Evolutionary conservation across 2,329 filamentous ascomycete species (phyloP), one percentile per base, ranked within the genome.

Genomic region (Hymenoscyphus infarciens): DNA sequence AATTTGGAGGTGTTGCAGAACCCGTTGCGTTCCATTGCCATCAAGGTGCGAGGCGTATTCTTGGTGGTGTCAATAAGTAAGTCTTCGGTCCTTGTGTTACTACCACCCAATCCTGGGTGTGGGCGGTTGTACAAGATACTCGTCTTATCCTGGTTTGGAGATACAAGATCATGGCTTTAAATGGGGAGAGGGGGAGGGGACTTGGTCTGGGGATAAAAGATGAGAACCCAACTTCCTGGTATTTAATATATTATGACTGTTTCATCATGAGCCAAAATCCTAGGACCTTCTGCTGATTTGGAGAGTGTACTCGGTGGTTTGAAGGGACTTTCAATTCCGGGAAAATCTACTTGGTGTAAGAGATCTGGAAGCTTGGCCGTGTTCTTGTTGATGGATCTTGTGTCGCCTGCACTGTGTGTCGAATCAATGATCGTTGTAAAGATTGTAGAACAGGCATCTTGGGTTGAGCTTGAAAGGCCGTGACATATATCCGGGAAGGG

Each of bases 121-220:
- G 39, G 39, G 16, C 5, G 39, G 39, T 49, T 22, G n/a, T 49
- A 49, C 42, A 49, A 49, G n/a, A 49, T 22, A 22, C 42, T 49
- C 1, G 1, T 19, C 42, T 22, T 19, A 7, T n/a, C 42, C 42
- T 19, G 8, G 42, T 19, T 22, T 19, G n/a, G 42, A 10, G 42
- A 49, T 19, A 49, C 42, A 49, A 49, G 42, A 49, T 49, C 42
- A 49, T 19, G 42, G 42, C 19, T 49, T 49, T 19, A 49, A 42
- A 42, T 42, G 16, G 39, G 39, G 39, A 27, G 25, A 4, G 25
- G 4, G 25, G 25, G 25, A 4, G 25, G 2, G 16, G 16, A 8
- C 39, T 19, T 42, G 39, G 39, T n/a, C 39, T 19, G 16, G 39
- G 39, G 25, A 27, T 27, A 27, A 27, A 27, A 27, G 25, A 27